Percentiles rank a stretch among this genome's conserved stretches.
Evolutionary conservation across 1,284 basidiomycete genomes (phyloP).

Genomic region (Hypsizygus ulmarius): DNA sequence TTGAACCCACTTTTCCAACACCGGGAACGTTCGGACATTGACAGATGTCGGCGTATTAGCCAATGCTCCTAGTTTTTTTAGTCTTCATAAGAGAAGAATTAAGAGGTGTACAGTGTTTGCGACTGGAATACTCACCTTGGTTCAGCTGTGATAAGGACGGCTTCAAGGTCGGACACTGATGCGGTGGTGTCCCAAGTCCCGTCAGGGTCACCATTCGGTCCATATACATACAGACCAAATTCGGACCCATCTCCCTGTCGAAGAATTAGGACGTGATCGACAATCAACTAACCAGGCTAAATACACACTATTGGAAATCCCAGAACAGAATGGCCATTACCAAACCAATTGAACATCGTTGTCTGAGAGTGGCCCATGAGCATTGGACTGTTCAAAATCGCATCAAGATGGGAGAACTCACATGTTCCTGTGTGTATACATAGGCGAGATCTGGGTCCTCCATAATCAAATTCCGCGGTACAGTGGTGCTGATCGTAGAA

Average conservation of each 20-base stretch:
- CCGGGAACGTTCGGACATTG: constrained; percentile 33
- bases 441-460: constrained; percentile 33
- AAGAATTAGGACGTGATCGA: neutral
- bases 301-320: constrained; percentile 38
- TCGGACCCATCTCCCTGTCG: constrained; percentile 26
- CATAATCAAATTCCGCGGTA: constrained; percentile 39
- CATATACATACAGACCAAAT: constrained; percentile 29
- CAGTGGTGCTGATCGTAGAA: constrained; percentile 34
- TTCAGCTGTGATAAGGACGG: constrained; percentile 32
- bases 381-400: neutral
- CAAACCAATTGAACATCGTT: constrained; percentile 38
- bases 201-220: constrained; percentile 21
- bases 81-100: constrained; percentile 27
- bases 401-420: constrained; percentile 18
- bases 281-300: neutral
- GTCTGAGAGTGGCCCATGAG: constrained; percentile 26
- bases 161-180: constrained; percentile 17
- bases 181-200: constrained; percentile 22
- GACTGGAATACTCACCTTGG: constrained; percentile 32
- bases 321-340: constrained; percentile 34
- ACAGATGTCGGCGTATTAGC: constrained; percentile 32
- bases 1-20: constrained; percentile 58
- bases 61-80: constrained; percentile 40
- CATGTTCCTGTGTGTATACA: constrained; percentile 31
- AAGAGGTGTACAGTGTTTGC: neutral